A percentile compares a stretch with the other conserved stretches of the same genome.
phyloP scores from a whole-genome alignment of 2,329 filamentous ascomycete species.

The Alternaria incomplexa region DNA sequence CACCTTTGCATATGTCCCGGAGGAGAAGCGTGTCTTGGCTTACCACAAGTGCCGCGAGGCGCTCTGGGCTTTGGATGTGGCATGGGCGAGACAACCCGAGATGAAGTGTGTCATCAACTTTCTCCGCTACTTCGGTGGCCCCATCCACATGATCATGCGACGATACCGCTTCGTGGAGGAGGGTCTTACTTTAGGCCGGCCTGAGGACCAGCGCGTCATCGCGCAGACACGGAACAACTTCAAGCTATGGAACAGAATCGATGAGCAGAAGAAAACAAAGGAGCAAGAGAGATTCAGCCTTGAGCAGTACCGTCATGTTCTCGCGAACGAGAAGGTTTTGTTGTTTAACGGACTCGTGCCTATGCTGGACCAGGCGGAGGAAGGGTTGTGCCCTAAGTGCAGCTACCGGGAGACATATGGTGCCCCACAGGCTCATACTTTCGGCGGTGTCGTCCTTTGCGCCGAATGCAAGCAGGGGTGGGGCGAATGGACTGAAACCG shows the following conservation, averaged over 20 bases:
- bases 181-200: not conserved
- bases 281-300: not conserved
- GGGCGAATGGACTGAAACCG: not conserved
- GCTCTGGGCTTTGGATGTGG: constrained; percentile 4
- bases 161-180: constrained; percentile 12
- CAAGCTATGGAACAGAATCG: constrained; percentile 1
- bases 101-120: constrained; percentile 10
- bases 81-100: not conserved
- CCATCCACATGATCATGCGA: constrained; percentile 9
- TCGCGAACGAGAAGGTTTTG: not conserved
- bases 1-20: constrained; percentile 40
- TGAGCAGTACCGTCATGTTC: not conserved
- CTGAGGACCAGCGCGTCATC: not conserved
- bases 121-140: constrained; percentile 5
- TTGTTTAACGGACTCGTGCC: not conserved
- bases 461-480: not conserved
- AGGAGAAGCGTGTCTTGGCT: constrained; percentile 22
- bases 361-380: not conserved
- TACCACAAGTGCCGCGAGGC: constrained; percentile 13
- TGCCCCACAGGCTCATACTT: not conserved
- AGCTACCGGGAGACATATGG: not conserved
- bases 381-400: not conserved
- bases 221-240: not conserved
- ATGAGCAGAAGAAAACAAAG: not conserved
- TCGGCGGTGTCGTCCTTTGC: not conserved